Evolutionary conservation across 768 basidiomycete genomes (phyloP), one percentile per base, ranked within the genome.

Genomic region (Dentipellis fragilis): DNA sequence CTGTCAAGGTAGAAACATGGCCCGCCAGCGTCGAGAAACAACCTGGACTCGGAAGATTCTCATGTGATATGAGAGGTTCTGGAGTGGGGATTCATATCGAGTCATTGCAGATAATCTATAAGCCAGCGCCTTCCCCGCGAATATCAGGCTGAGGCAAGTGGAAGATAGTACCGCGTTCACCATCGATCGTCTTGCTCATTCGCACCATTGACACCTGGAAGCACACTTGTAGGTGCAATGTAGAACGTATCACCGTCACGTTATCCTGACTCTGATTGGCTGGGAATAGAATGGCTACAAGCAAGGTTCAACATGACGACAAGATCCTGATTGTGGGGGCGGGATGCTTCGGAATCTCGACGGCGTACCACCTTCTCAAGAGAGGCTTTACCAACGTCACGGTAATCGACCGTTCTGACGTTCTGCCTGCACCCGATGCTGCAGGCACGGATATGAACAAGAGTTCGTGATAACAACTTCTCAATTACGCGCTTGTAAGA

Each of bases 301-400:
- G 29, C 29, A 29, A 6, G 29, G 29, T 29, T 29, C 29, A 29
- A 14, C 37, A 64, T 71, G 62, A 69, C 67, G 61, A 57, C 38
- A 29, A 64, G 51, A 72, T 85, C 47, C 64, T 92, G 52, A 84
- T 93, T 58, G 73, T 91, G 45, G 91, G 91, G 23, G 84, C 88
- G 40, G 91, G 91, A 4, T 84, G 84, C 60, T 94, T 94, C 66
- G 93, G 93, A 6, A 72, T 90, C 51, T 93, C 91, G 16, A 88
- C 93, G 0, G 93, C 92, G 1, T 78, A 83, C 61, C 83, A 90
- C 65, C 81, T 95, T 52, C 73, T 94, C 50, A 67, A 72, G 54
- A 72, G 83, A 57, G 85, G 87, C 16, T 93, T 84, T 69, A 74
- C 68, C 14, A 64, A 84, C 56, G 77, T 95, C 59, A 89, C 82